These are phyloP conservation scores for Whalleya microplaca DNA, from an alignment of 2,329 filamentous ascomycete genomes.

Conservation along the genomic window DNA sequence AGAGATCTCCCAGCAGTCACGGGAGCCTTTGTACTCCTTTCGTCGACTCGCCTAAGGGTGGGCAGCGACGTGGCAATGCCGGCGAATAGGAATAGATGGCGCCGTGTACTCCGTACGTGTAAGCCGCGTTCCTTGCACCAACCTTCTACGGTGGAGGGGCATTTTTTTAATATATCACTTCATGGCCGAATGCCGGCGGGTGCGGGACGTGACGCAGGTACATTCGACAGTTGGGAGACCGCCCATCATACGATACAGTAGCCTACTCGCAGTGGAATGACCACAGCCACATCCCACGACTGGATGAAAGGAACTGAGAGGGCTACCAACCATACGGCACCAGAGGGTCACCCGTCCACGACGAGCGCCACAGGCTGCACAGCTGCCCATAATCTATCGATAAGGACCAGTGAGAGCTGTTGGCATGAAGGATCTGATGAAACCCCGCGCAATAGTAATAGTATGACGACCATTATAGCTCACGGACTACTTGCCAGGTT, in stretches of 20 bases:
- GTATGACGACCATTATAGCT: slow-evolving; percentile 30
- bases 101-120: background rate
- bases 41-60: background rate
- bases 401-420: slow-evolving; percentile 16
- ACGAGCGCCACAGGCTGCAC: background rate
- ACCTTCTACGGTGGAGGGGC: background rate
- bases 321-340: background rate
- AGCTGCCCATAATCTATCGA: slow-evolving; percentile 7
- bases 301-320: background rate
- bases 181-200: slow-evolving; percentile 9
- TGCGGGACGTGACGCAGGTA: slow-evolving; percentile 21
- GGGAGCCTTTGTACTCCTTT: background rate
- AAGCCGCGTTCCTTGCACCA: slow-evolving; percentile 20
- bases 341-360: background rate
- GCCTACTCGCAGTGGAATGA: no score
- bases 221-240: slow-evolving; percentile 30
- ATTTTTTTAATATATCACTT: slow-evolving; percentile 12
- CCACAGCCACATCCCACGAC: background rate
- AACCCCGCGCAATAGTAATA: slow-evolving; percentile 31
- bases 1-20: background rate
- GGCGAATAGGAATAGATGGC: background rate
- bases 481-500: slow-evolving; percentile 9
- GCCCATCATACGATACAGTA: slow-evolving; percentile 10
- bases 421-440: slow-evolving; percentile 19
- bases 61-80: background rate